Base-by-base conservation (phyloP, 1,139 yeast genomes). In the Kodamaea suecica region DNA sequence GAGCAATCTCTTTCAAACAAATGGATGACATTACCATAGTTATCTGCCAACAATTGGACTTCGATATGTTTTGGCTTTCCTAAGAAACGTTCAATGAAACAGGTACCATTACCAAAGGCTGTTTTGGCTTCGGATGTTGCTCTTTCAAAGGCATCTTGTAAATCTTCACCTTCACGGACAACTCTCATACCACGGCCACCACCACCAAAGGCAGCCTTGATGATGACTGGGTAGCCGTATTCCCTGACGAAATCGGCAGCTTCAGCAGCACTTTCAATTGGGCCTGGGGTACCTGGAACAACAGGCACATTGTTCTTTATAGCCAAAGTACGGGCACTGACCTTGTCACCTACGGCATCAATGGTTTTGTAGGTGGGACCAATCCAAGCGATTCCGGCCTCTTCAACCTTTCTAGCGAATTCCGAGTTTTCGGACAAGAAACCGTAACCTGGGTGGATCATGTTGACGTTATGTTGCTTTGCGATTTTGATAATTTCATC, bases 151-250 rank as follows among this genome's bases (percentile, higher is more conserved):
- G 97, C 97, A 61, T 92, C 97, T 35, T 62, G 81, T 44, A 92
- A 80, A 57, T 83, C 88, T 49, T 92, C 98, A 50, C 97, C 97
- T 62, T 92, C 97, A 57, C 95, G 76, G 33, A 94, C 98, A 35
- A 92, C 97, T 70, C 98, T 82, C 98, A 92, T 92, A 73, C 98
- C 98, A 67, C 98, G 82, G 57, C 99, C 98, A 73, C 98, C 98
- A 68, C 98, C 98, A 62, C 99, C 98, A 58, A 85, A 92, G 30
- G 98, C 98, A 29, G 99, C 98, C 68, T 92, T 92, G 64, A 92
- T 90, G 61, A 92, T 92, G 34, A 92, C 97, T 7, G 99, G 99
- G 66, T 61, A 90, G 17, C 99, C 98, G 61, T 90, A 75, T 62
- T 86, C 54, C 28, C 69, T 76, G 23, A 88, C 97, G 57, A 92